Percentiles rank a stretch among this genome's conserved stretches.
Evolutionary conservation across 2,329 filamentous ascomycete species (phyloP).

Genomic region (Aspergillus alliaceus): DNA sequence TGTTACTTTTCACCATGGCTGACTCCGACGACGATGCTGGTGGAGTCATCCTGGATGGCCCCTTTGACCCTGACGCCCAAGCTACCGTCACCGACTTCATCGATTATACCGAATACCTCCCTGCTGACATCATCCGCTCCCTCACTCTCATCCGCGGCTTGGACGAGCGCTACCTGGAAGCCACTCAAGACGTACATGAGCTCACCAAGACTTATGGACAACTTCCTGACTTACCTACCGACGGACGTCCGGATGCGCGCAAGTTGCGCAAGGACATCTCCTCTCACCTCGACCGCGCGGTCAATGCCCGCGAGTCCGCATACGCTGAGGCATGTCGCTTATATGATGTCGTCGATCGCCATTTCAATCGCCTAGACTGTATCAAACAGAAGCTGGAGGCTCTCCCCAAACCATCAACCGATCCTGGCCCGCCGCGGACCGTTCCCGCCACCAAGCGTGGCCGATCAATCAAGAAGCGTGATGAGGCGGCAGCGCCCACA

Average conservation of each 20-base stretch:
- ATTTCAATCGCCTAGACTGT: conserved; percentile 57
- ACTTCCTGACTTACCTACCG: conserved; percentile 52
- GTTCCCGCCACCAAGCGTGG: conserved; percentile 36
- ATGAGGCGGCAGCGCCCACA: conserved; percentile 28
- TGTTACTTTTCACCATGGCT: conserved; percentile 29
- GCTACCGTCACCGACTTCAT: conserved; percentile 67
- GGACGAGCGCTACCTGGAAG: conserved; percentile 46
- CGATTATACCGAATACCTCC: conserved; percentile 69
- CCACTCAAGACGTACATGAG: conserved; percentile 42
- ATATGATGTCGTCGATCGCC: conserved; percentile 58
- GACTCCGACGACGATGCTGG: conserved; percentile 44
- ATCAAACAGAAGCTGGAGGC: conserved; percentile 63
- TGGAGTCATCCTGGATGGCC: conserved; percentile 47
- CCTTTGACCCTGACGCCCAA: conserved; percentile 63
- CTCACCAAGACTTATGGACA: conserved; percentile 45
- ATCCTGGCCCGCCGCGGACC: conserved; percentile 54
- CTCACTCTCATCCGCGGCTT: conserved; percentile 59
- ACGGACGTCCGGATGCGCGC: conserved; percentile 52
- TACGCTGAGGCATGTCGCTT: conserved; percentile 58
- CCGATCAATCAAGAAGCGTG: conserved; percentile 40
- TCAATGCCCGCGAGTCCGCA: conserved; percentile 56
- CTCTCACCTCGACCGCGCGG: conserved; percentile 53
- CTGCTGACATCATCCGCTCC: conserved; percentile 63
- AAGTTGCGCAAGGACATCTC: conserved; percentile 58
- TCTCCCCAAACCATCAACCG: conserved; percentile 60